Evolutionary conservation across 257 asterid genomes (phyloP), one percentile per base, ranked within the genome.

Genomic region (Handroanthus guayacan): DNA sequence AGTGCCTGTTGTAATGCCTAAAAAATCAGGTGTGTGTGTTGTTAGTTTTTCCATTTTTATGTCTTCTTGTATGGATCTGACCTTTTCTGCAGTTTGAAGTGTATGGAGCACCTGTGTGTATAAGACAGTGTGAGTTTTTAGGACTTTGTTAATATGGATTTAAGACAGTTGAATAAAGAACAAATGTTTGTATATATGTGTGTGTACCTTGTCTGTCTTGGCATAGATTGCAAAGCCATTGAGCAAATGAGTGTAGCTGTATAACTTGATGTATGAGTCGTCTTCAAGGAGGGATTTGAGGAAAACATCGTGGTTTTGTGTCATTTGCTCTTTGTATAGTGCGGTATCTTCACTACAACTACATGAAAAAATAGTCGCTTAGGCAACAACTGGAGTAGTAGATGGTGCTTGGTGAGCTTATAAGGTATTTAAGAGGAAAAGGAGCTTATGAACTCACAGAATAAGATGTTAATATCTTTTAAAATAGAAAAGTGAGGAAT

Each of bases 161-260:
- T 25, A 25, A 25, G 31, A 25, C 31, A 25, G 31, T 25, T 25
- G 31, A 25, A 25, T 1, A 25, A 0, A 25, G 31, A 25, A 0
- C 31, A 25, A 25, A 1, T 25, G 31, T 25, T 25, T 25, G 31
- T 0, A 25, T 44, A 41, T 16, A 16, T 14, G 5, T 45, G 17
- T 14, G 7, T 5, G 56, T 74, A 87, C 94, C 87, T 84, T 75
- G 41, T 82, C 75, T 31, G 74, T 78, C 6, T 80, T 74, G 44
- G 82, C 79, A 77, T 89, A 76, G 69, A 89, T 75, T 52, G 93
- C 89, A 70, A 86, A 91, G 72, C 95, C 97, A 74, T 89, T 89
- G 13, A 89, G 72, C 77, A 87, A 79, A 82, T 89, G 89, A 63
- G 93, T 84, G 75, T 84, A 91, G 88, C 97, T 89, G 71, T 89